These are phyloP conservation scores for Veloporphyrellus conicus DNA, from an alignment of 1,284 basidiomycete genomes.

Conservation along the genomic window DNA sequence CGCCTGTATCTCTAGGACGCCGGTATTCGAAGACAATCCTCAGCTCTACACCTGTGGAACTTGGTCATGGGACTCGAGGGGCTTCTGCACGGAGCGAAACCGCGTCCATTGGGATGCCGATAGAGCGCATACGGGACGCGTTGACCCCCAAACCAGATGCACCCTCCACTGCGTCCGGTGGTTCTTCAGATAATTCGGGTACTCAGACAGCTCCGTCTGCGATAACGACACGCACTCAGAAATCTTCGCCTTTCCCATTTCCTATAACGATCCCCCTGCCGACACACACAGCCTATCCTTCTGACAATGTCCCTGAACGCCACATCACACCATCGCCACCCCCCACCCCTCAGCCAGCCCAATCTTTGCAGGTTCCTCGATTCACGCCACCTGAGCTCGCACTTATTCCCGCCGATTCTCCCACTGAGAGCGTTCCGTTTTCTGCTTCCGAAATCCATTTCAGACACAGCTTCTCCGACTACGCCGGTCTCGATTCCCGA, in stretches of 20 bases:
- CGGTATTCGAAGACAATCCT: constrained; percentile 35
- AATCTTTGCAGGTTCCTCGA: constrained; percentile 15
- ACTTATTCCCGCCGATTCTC: constrained; percentile 40
- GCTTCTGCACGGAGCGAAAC: constrained; percentile 14
- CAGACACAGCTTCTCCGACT: constrained; percentile 49
- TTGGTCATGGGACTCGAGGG: constrained; percentile 21
- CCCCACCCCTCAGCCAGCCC: constrained; percentile 1
- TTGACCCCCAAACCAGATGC: constrained; percentile 27
- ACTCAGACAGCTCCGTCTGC: constrained; percentile 20
- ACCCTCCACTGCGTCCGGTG: constrained; percentile 31
- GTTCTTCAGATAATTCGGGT: constrained; percentile 30
- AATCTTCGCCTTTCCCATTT: constrained; percentile 39
- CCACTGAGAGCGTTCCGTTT: constrained; percentile 63
- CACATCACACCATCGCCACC: constrained; percentile 13
- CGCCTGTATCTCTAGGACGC: constrained; percentile 41
- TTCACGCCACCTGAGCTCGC: constrained; percentile 16
- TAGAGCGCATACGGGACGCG: constrained; percentile 18
- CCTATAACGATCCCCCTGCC: constrained; percentile 43
- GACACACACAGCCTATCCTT: constrained; percentile 30
- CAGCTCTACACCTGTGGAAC: constrained; percentile 28
- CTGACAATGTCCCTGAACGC: constrained; percentile 20
- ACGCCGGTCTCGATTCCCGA: constrained; percentile 40
- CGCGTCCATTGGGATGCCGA: constrained; percentile 15
- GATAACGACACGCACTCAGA: constrained; percentile 25
- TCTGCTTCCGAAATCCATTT: constrained; percentile 67